Percentiles rank a stretch among this genome's conserved stretches.
phyloP scores from a whole-genome alignment of 805 yeast genomes.

The Candida chauliodis region DNA sequence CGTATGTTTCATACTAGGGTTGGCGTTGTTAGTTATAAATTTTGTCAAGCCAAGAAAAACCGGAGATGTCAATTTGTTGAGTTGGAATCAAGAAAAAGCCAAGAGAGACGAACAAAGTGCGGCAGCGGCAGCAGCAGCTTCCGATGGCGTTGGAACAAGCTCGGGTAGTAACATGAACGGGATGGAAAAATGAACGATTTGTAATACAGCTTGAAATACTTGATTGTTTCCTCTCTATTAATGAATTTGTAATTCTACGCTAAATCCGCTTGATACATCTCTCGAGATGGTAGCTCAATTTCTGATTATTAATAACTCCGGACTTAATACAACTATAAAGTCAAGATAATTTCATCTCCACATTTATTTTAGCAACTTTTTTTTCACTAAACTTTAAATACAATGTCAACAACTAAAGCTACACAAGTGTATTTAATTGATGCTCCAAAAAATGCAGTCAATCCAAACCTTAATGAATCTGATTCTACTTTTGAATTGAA shows the following conservation, averaged over 20 bases:
- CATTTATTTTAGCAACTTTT: too few relatives aligned
- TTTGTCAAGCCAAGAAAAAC: slow-evolving; percentile 63
- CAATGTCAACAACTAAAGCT: slow-evolving; percentile 2
- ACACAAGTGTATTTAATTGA: slow-evolving; percentile 19
- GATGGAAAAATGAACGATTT: neutral
- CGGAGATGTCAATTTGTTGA: slow-evolving; percentile 67
- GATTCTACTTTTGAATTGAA: slow-evolving; percentile 25
- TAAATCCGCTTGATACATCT: neutral
- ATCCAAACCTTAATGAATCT: slow-evolving; percentile 17
- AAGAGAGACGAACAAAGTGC: slow-evolving; percentile 10
- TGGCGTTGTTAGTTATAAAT: slow-evolving; percentile 51
- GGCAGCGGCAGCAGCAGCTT: slow-evolving; percentile 4
- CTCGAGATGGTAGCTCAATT: neutral
- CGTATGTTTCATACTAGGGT: slow-evolving; percentile 56
- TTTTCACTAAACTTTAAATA: too few relatives aligned
- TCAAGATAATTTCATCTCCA: too few relatives aligned
- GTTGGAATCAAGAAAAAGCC: slow-evolving; percentile 59
- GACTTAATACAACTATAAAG: slow-evolving; percentile 1
- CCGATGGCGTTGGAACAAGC: neutral
- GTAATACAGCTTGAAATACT: neutral
- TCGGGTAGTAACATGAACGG: neutral
- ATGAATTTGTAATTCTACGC: too few relatives aligned
- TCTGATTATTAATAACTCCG: slow-evolving; percentile 2
- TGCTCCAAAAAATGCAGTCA: slow-evolving; percentile 20
- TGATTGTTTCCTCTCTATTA: too few relatives aligned